phyloP scores from a whole-genome alignment of 179 eudicot genomes.

The Carnegiea gigantea region DNA sequence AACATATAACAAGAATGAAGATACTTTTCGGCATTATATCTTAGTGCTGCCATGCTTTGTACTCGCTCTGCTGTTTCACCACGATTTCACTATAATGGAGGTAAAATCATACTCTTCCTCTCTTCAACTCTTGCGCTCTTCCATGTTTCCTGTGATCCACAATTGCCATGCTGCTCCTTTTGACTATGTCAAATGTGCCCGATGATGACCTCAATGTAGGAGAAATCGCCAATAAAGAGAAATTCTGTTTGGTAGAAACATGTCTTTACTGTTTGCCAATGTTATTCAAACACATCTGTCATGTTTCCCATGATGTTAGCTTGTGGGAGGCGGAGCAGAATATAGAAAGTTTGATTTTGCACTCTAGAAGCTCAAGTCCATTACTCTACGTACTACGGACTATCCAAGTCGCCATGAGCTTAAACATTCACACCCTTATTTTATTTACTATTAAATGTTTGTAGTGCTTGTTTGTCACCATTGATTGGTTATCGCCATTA shows the following conservation, averaged over 20 bases:
- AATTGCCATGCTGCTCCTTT: not conserved
- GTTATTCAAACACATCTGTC: not conserved
- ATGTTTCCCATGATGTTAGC: not conserved
- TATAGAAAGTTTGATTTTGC: not conserved
- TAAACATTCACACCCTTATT: not conserved
- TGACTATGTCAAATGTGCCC: not conserved
- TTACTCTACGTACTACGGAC: not conserved
- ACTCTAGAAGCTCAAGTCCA: not conserved
- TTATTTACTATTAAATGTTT: not conserved
- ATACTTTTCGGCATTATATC: conserved; percentile 50
- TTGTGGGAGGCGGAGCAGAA: not conserved
- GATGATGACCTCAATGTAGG: not conserved
- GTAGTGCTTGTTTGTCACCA: not conserved
- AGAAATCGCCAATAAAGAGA: not conserved
- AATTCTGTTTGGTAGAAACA: not conserved
- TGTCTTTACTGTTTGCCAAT: not conserved
- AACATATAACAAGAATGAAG: conserved; percentile 50
- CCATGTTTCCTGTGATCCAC: not conserved
- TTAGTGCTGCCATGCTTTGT: conserved; percentile 41
- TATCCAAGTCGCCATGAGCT: not conserved
- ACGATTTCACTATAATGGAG: conserved; percentile 37
- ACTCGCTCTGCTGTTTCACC: conserved; percentile 54
- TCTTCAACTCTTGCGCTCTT: not conserved
- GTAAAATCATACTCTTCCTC: conserved; percentile 22
- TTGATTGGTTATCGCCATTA: not conserved